Evolutionary conservation across 139 green algal species (phyloP).

Genomic region (Chlorella sorokiniana): DNA sequence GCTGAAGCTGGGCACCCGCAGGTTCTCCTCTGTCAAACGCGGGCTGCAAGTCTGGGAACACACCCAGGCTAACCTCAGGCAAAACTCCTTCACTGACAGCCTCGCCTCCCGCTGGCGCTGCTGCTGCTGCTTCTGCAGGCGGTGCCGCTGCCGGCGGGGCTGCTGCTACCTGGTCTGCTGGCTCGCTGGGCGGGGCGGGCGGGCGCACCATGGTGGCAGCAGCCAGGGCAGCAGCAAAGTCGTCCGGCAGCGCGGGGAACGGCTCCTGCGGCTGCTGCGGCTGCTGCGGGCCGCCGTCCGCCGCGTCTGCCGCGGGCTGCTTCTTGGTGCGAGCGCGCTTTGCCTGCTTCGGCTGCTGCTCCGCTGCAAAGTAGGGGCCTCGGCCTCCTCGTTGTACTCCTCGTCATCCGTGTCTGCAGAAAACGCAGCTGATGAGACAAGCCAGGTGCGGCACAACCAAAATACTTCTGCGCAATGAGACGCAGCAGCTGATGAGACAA

Average conservation of each 20-base stretch:
- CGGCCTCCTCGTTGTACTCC: conserved; percentile 21
- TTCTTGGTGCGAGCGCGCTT: conserved; percentile 9
- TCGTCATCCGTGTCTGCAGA: background rate
- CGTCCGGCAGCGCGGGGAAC: background rate
- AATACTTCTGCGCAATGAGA: background rate
- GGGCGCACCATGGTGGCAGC: conserved; percentile 17
- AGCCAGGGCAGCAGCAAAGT: conserved; percentile 20
- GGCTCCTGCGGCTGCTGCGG: background rate
- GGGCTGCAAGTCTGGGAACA: no score
- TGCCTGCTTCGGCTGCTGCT: background rate
- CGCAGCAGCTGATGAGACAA: background rate
- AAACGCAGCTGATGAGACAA: background rate
- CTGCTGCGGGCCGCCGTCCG: background rate
- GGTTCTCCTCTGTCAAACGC: no score
- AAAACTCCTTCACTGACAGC: no score
- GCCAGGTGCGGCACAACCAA: no score
- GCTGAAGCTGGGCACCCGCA: no score
- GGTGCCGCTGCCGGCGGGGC: background rate
- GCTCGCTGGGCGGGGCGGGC: background rate
- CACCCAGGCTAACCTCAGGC: no score
- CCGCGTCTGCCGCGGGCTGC: background rate
- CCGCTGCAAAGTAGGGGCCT: conserved; percentile 1
- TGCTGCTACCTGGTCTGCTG: background rate
- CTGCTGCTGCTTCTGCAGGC: background rate
- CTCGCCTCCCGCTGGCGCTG: background rate